Evolutionary conservation across 1,284 basidiomycete species (phyloP).

Genomic region (Agroathelia rolfsii): DNA sequence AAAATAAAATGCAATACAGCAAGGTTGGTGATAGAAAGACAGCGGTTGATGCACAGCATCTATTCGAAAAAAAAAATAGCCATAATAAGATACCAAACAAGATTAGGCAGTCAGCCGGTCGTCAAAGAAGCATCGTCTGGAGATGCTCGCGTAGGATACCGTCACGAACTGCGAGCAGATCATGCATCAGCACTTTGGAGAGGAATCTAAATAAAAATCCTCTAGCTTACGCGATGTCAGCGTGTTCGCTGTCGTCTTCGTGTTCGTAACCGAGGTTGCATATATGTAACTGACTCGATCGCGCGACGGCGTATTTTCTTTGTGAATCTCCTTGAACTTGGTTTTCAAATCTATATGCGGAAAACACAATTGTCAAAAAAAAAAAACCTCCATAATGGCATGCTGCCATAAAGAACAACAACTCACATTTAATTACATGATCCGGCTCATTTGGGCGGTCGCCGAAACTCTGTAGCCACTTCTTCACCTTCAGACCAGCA

Average conservation of each 20-base stretch:
- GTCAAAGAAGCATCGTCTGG: no score
- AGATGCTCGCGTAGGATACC: constrained; percentile 36
- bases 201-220: neutral
- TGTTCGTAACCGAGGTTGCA: constrained; percentile 42
- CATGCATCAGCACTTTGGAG: constrained; percentile 2
- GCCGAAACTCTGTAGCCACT: constrained; percentile 46
- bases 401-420: constrained; percentile 3
- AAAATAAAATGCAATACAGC: no score
- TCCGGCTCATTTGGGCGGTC: constrained; percentile 47
- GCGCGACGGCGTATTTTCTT: constrained; percentile 30
- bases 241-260: constrained; percentile 34
- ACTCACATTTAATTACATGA: constrained; percentile 36
- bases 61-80: no score
- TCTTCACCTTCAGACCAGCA: constrained; percentile 38
- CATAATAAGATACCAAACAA: no score
- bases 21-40: no score
- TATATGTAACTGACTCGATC: constrained; percentile 33
- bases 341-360: constrained; percentile 38
- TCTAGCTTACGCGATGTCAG: constrained; percentile 30
- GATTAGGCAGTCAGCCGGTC: no score
- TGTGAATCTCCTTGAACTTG: constrained; percentile 38
- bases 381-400: neutral
- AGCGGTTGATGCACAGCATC: no score
- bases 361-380: no score
- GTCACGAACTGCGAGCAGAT: constrained; percentile 29